These are phyloP conservation scores for Tausonia pullulans DNA, from an alignment of 1,284 basidiomycete species.

Conservation along the genomic window DNA sequence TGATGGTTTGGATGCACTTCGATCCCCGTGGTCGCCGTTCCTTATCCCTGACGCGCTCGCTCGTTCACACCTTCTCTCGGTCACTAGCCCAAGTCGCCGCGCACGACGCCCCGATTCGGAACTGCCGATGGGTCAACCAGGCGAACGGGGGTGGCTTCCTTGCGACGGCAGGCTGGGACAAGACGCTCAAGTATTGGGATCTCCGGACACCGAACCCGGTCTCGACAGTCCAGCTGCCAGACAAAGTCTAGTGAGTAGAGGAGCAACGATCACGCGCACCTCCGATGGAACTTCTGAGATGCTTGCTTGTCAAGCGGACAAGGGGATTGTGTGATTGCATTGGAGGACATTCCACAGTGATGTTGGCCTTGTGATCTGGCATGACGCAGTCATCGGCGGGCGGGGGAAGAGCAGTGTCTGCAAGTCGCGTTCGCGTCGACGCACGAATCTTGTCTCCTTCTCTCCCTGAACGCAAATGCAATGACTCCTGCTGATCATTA, in stretches of 20 bases:
- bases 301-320: too few species aligned
- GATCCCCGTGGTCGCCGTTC: neutral
- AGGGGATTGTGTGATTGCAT: too few species aligned
- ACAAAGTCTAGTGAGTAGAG: conserved; percentile 58
- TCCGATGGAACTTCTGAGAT: too few species aligned
- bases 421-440: too few species aligned
- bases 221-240: conserved; percentile 65
- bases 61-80: neutral
- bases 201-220: conserved; percentile 46
- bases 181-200: conserved; percentile 51
- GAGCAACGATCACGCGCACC: too few species aligned
- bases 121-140: conserved; percentile 62
- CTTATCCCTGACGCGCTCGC: neutral
- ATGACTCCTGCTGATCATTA: conserved; percentile 6
- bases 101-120: conserved; percentile 71
- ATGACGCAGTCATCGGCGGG: too few species aligned
- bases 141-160: conserved; percentile 53
- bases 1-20: neutral
- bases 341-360: too few species aligned
- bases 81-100: conserved; percentile 54
- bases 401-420: too few species aligned
- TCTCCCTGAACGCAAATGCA: too few species aligned
- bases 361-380: too few species aligned
- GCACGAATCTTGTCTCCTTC: too few species aligned
- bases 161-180: conserved; percentile 84